Evolutionary conservation across 768 basidiomycete genomes (phyloP), one percentile per base, ranked within the genome.

Genomic region (Suillus ampliporus): DNA sequence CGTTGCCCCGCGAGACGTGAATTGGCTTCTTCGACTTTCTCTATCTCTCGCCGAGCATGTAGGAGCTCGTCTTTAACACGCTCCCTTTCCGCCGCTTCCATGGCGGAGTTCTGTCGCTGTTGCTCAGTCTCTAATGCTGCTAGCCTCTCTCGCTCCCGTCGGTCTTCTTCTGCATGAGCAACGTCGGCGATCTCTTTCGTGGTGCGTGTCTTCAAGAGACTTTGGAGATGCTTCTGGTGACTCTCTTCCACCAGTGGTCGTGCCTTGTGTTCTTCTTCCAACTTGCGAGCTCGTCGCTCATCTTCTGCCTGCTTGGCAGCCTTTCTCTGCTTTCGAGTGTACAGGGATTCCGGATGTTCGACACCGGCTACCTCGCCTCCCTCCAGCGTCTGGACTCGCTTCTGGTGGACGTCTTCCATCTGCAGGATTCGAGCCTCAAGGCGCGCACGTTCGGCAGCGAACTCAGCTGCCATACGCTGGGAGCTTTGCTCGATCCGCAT

Each of bases 401-500:
- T 67, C 40, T 51, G 65, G 53, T 67, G 69, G 13, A 74, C 68
- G 4, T 47, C 38, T 61, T 74, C 74, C 74, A 74, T 74, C 56
- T 63, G 51, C 11, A 57, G 63, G 34, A 74, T 72, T 67, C 4
- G 64, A 13, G 72, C 71, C 60, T 74, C 69, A 9, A 76, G 75
- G 40, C 75, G 67, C 34, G 64, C 64, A 57, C 78, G 79, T 65
- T 83, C 79, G 38, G 74, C 71, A 52, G 64, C 57, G 61, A 79
- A 83, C 37, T 78, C 74, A 15, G 78, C 71, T 0, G 73, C 78
- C 67, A 84, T 73, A 19, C 73, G 78, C 48, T 74, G 65, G 1
- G 82, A 73, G 43, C 83, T 80, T 26, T 57, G 64, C 51, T 78
- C 78, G 31, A 83, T 75, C 40, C 80, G 73, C 17, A 71, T 69